Evolutionary conservation across 2,329 filamentous ascomycete genomes (phyloP).

Genomic region (Coniochaeta sp.): DNA sequence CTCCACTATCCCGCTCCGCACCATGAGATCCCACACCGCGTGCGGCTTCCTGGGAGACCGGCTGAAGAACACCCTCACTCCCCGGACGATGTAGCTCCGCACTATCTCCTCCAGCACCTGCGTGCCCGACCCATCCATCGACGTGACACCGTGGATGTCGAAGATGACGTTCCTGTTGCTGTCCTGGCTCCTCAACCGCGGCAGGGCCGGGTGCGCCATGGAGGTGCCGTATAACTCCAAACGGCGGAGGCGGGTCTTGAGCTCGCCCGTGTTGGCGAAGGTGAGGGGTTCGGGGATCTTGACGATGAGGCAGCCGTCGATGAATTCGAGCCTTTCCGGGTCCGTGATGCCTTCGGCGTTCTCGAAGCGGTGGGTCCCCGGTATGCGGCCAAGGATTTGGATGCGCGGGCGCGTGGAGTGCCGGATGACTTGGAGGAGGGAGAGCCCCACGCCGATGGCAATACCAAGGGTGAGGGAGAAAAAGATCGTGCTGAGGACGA

Average conservation of each 20-base stretch:
- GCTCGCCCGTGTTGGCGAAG: constrained; percentile 90
- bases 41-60: constrained; percentile 41
- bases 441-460: constrained; percentile 86
- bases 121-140: constrained; percentile 85
- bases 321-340: constrained; percentile 70
- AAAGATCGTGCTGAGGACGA: constrained; percentile 88
- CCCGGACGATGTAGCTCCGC: constrained; percentile 65
- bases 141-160: constrained; percentile 95
- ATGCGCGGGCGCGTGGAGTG: constrained; percentile 90
- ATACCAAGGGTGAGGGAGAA: constrained; percentile 93
- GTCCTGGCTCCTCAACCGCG: constrained; percentile 67
- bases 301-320: constrained; percentile 89
- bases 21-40: constrained; percentile 65
- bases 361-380: constrained; percentile 22
- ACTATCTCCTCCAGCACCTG: constrained; percentile 93
- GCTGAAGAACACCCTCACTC: constrained; percentile 71
- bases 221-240: constrained; percentile 88
- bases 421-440: constrained; percentile 79
- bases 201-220: constrained; percentile 78
- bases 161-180: constrained; percentile 92
- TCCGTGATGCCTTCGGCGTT: constrained; percentile 35
- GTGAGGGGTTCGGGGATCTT: constrained; percentile 97
- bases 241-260: constrained; percentile 75
- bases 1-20: constrained; percentile 76
- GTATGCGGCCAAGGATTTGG: constrained; percentile 78